Percentiles rank a stretch among this genome's conserved stretches.
Evolutionary conservation across 2,329 filamentous ascomycete species (phyloP).

Genomic region (Alternaria sp.): DNA sequence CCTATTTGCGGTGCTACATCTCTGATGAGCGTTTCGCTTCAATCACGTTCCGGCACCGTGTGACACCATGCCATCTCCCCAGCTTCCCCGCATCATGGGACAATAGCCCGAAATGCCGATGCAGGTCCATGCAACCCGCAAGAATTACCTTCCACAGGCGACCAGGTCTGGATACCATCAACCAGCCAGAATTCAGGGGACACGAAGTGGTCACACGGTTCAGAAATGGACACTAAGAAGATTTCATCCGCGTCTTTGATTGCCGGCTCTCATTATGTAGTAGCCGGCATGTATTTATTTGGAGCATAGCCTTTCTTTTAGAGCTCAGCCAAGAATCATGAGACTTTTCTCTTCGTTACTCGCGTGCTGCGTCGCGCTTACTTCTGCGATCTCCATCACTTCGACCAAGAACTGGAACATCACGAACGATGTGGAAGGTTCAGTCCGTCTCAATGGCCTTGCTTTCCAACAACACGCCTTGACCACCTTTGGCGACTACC

Average conservation of each 20-base stretch:
- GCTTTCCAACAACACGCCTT: constrained; percentile 59
- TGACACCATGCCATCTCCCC: constrained; percentile 2
- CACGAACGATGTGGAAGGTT: constrained; percentile 43
- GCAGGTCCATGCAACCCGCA: constrained; percentile 10
- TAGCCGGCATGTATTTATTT: constrained; percentile 1
- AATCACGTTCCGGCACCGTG: not conserved
- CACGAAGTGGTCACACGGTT: not conserved
- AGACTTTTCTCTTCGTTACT: constrained; percentile 16
- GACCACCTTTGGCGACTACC: constrained; percentile 56
- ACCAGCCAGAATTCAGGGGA: not conserved
- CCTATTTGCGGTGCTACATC: not conserved
- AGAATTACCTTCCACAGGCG: not conserved
- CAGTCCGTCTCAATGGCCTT: constrained; percentile 54
- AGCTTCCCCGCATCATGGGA: constrained; percentile 16
- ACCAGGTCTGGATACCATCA: not conserved
- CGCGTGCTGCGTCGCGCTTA: constrained; percentile 12
- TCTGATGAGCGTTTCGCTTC: not conserved
- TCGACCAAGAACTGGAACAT: constrained; percentile 40
- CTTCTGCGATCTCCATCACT: constrained; percentile 32
- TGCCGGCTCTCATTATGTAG: not conserved
- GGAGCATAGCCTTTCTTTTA: not conserved
- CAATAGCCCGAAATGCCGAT: constrained; percentile 25
- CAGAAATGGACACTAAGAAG: not conserved
- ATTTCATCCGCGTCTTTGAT: not conserved
- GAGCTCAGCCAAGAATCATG: constrained; percentile 18